These are phyloP conservation scores for Conoideocrella luteorostrata DNA, from an alignment of 2,329 filamentous ascomycete genomes.

Conservation along the genomic window DNA sequence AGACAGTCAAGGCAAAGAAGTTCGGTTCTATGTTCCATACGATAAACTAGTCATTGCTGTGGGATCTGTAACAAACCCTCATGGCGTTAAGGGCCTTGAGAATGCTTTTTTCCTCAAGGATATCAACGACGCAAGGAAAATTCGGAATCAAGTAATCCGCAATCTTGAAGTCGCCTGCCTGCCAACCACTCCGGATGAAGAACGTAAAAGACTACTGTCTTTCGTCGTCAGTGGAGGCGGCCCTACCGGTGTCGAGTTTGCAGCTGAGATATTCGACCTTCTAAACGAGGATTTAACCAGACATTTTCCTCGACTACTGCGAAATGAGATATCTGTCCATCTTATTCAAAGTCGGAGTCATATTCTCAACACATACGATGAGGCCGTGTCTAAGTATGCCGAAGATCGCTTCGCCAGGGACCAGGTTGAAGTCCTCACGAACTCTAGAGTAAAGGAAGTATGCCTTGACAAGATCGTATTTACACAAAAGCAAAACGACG, in stretches of 20 bases:
- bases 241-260: slow-evolving; percentile 95
- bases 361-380: slow-evolving; percentile 97
- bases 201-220: slow-evolving; percentile 79
- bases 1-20: slow-evolving; percentile 64
- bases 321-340: slow-evolving; percentile 96
- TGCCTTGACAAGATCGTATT: slow-evolving; percentile 78
- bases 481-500: slow-evolving; percentile 70
- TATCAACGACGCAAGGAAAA: slow-evolving; percentile 82
- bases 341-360: slow-evolving; percentile 91
- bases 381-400: slow-evolving; percentile 85
- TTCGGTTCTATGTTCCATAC: slow-evolving; percentile 89
- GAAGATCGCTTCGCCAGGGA: slow-evolving; percentile 88
- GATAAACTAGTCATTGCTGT: slow-evolving; percentile 94
- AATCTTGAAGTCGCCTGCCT: slow-evolving; percentile 89
- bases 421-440: slow-evolving; percentile 84
- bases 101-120: slow-evolving; percentile 94
- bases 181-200: slow-evolving; percentile 85
- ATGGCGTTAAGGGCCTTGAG: slow-evolving; percentile 91
- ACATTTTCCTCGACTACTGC: slow-evolving; percentile 81
- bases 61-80: slow-evolving; percentile 86
- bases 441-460: slow-evolving; percentile 88
- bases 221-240: slow-evolving; percentile 96
- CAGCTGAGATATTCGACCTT: slow-evolving; percentile 91
- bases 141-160: slow-evolving; percentile 79
- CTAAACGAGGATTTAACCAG: slow-evolving; percentile 86